A percentile compares a stretch with the other conserved stretches of the same genome.
These are phyloP conservation scores for Podospora fimiseda DNA, from an alignment of 495 filamentous ascomycete genomes.

Conservation along the genomic window DNA sequence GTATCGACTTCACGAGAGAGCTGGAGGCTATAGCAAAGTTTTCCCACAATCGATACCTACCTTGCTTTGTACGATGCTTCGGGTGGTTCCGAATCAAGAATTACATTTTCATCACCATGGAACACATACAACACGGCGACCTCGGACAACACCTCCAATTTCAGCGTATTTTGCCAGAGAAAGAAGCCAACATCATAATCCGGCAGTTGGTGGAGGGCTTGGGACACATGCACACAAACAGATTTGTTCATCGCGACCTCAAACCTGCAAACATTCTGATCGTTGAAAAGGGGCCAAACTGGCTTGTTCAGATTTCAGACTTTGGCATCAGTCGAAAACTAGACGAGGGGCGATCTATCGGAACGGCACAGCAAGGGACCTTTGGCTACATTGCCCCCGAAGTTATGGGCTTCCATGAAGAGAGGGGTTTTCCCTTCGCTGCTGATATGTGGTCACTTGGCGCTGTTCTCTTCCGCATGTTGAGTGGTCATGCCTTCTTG, in stretches of 20 bases:
- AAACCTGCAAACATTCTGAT: slow-evolving; percentile 37
- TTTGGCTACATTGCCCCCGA: slow-evolving; percentile 16
- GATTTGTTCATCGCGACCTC: slow-evolving; percentile 46
- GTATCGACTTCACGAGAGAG: neutral
- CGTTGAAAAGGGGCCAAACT: slow-evolving; percentile 16
- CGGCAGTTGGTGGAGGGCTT: slow-evolving; percentile 42
- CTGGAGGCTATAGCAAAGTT: neutral
- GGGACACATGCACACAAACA: slow-evolving; percentile 41
- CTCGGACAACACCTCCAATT: slow-evolving; percentile 18
- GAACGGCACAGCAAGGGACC: slow-evolving; percentile 12
- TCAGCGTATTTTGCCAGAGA: slow-evolving; percentile 21
- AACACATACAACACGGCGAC: slow-evolving; percentile 31
- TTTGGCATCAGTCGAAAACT: slow-evolving; percentile 39
- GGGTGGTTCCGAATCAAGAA: slow-evolving; percentile 36
- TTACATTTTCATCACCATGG: slow-evolving; percentile 38
- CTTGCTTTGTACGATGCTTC: slow-evolving; percentile 29
- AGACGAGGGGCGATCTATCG: slow-evolving; percentile 4
- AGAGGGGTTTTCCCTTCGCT: slow-evolving; percentile 1
- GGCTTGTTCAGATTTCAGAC: slow-evolving; percentile 48
- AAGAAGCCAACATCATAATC: slow-evolving; percentile 31
- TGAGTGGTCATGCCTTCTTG: neutral
- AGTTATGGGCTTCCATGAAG: slow-evolving; percentile 1
- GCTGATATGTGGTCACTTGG: slow-evolving; percentile 21
- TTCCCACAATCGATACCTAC: neutral
- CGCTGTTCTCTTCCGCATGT: slow-evolving; percentile 10